A percentile compares a stretch with the other conserved stretches of the same genome.
Evolutionary conservation across 495 filamentous ascomycete species (phyloP).

Genomic region (Rusavskia elegans): DNA sequence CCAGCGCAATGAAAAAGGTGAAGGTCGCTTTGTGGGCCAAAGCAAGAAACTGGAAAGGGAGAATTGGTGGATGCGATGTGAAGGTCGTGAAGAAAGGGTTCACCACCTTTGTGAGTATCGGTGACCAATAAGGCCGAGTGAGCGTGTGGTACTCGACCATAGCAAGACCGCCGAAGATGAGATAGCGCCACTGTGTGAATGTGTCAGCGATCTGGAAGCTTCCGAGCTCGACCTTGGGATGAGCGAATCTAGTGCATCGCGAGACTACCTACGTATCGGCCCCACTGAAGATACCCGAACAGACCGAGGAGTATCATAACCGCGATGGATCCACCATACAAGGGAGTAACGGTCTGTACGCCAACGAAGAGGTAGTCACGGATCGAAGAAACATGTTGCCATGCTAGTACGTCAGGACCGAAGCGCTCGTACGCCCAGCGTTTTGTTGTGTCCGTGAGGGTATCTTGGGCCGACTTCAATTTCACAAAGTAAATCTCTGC

Average conservation of each 20-base stretch:
- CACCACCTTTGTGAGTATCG: constrained; percentile 38
- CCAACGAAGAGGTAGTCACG: constrained; percentile 60
- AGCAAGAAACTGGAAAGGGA: constrained; percentile 75
- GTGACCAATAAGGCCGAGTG: constrained; percentile 45
- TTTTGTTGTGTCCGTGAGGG: constrained; percentile 58
- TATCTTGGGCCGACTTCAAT: constrained; percentile 71
- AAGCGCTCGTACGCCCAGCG: constrained; percentile 91
- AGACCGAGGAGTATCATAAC: constrained; percentile 53
- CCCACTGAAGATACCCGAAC: constrained; percentile 70
- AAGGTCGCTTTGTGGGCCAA: constrained; percentile 64
- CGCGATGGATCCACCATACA: constrained; percentile 47
- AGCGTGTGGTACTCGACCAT: constrained; percentile 60
- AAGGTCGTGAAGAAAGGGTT: constrained; percentile 42
- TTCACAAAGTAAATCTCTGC: constrained; percentile 58
- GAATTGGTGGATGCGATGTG: constrained; percentile 42
- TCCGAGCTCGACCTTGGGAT: background rate
- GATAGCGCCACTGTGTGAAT: constrained; percentile 59
- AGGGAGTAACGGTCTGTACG: constrained; percentile 34
- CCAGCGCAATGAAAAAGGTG: constrained; percentile 78
- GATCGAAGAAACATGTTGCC: constrained; percentile 53
- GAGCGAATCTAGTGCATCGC: background rate
- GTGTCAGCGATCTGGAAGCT: background rate
- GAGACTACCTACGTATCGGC: constrained; percentile 37
- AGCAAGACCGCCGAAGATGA: constrained; percentile 50
- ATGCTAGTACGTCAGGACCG: constrained; percentile 55